phyloP scores from a whole-genome alignment of 2,329 filamentous ascomycete genomes.

The Pseudogymnoascus sp. region DNA sequence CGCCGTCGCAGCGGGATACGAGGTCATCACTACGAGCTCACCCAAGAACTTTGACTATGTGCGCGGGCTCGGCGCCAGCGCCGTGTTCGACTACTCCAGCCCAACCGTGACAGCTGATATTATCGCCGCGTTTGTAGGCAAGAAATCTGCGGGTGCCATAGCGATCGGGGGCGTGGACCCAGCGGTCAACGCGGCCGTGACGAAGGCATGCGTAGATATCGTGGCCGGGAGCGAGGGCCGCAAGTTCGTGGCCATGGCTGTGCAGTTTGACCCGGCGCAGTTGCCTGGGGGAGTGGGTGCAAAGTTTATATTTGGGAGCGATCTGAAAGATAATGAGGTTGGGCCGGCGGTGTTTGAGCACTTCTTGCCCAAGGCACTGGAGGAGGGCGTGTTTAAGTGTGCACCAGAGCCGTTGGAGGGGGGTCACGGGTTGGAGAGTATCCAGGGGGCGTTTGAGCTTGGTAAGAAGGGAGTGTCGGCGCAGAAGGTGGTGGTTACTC shows the following conservation, averaged over 20 bases:
- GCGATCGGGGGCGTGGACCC: conserved; percentile 23
- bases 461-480: conserved; percentile 35
- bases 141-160: conserved; percentile 31
- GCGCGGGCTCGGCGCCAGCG: conserved; percentile 34
- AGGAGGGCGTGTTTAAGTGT: conserved; percentile 28
- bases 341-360: conserved; percentile 27
- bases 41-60: conserved; percentile 34
- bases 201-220: conserved; percentile 24
- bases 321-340: conserved; percentile 27
- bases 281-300: conserved; percentile 20
- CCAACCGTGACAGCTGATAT: conserved; percentile 27
- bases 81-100: conserved; percentile 36
- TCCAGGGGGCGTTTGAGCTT: conserved; percentile 35
- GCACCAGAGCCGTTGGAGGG: conserved; percentile 33
- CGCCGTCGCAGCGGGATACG: conserved; percentile 35
- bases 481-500: conserved; percentile 36
- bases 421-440: conserved; percentile 36
- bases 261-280: not conserved
- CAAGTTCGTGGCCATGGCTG: conserved; percentile 18
- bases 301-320: conserved; percentile 26
- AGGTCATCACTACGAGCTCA: conserved; percentile 35
- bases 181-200: conserved; percentile 15
- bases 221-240: conserved; percentile 22
- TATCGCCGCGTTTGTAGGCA: conserved; percentile 28
- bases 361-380: conserved; percentile 33